Evolutionary conservation across 345 rosid genomes (phyloP).

Genomic region (Citrus mangshanensis): DNA sequence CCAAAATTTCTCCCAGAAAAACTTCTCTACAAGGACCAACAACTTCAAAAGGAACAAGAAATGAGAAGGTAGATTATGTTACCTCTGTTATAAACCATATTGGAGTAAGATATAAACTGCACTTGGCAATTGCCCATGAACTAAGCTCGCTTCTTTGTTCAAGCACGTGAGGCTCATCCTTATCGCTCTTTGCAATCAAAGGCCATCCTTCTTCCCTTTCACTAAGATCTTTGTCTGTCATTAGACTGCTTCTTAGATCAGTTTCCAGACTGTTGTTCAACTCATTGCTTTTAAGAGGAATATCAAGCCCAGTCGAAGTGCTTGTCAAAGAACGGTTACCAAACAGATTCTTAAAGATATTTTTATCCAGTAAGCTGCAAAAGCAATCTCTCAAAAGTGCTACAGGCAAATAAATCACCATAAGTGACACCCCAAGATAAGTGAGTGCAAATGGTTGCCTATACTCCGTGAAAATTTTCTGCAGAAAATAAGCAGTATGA

Average conservation of each 20-base stretch:
- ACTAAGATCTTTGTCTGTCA: constrained; percentile 30
- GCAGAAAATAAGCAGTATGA: constrained; percentile 16
- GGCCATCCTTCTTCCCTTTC: constrained; percentile 52
- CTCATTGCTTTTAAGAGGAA: constrained; percentile 41
- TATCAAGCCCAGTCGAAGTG: constrained; percentile 30
- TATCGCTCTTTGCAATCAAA: constrained; percentile 27
- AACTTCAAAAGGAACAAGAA: not conserved
- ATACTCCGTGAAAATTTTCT: constrained; percentile 53
- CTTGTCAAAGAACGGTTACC: constrained; percentile 2
- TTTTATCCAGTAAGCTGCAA: constrained; percentile 19
- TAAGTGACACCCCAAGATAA: constrained; percentile 62
- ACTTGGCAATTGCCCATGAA: constrained; percentile 42
- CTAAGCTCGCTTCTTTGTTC: constrained; percentile 14
- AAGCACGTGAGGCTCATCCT: constrained; percentile 22
- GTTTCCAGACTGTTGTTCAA: constrained; percentile 18
- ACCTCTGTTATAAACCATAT: constrained; percentile 70
- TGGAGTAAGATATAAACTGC: constrained; percentile 58
- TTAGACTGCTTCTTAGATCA: constrained; percentile 18
- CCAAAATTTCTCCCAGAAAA: not conserved
- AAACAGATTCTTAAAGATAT: constrained; percentile 9
- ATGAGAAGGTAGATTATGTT: not conserved
- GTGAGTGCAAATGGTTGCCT: constrained; percentile 61
- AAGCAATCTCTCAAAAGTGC: constrained; percentile 44
- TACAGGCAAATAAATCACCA: constrained; percentile 56
- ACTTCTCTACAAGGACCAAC: not conserved